These are phyloP conservation scores for Talaromyces liani DNA, from an alignment of 495 filamentous ascomycete species.

Conservation along the genomic window DNA sequence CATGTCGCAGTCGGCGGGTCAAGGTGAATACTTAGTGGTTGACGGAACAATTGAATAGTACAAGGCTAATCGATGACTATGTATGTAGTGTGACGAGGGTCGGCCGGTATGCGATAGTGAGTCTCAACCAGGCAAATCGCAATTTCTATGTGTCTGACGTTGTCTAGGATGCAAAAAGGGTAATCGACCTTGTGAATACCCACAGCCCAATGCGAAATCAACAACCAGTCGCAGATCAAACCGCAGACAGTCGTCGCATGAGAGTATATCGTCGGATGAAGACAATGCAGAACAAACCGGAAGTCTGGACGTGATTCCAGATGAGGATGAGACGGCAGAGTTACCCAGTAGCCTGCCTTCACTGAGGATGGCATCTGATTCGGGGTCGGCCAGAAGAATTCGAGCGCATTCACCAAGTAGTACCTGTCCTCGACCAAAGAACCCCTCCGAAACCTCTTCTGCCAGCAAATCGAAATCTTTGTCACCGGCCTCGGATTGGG, in stretches of 20 bases:
- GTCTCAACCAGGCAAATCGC: constrained; percentile 18
- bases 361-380: not conserved
- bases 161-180: constrained; percentile 72
- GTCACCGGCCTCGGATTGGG: constrained; percentile 38
- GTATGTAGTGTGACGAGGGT: constrained; percentile 76
- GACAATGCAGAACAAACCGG: constrained; percentile 35
- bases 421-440: constrained; percentile 29
- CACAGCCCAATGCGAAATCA: constrained; percentile 52
- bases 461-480: constrained; percentile 30
- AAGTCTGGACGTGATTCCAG: constrained; percentile 54
- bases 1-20: constrained; percentile 80
- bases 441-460: constrained; percentile 29
- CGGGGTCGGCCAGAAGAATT: constrained; percentile 22
- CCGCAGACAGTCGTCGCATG: constrained; percentile 36
- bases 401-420: constrained; percentile 32
- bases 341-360: constrained; percentile 10
- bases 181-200: constrained; percentile 75
- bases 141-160: constrained; percentile 15
- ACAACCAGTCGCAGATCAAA: constrained; percentile 34
- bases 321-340: constrained; percentile 53
- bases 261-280: constrained; percentile 43
- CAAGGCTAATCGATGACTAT: not conserved
- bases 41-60: not conserved
- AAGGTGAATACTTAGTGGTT: constrained; percentile 51
- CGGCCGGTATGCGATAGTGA: constrained; percentile 83